phyloP scores from a whole-genome alignment of 306 rosid genomes.

The Mimosa pudica region DNA sequence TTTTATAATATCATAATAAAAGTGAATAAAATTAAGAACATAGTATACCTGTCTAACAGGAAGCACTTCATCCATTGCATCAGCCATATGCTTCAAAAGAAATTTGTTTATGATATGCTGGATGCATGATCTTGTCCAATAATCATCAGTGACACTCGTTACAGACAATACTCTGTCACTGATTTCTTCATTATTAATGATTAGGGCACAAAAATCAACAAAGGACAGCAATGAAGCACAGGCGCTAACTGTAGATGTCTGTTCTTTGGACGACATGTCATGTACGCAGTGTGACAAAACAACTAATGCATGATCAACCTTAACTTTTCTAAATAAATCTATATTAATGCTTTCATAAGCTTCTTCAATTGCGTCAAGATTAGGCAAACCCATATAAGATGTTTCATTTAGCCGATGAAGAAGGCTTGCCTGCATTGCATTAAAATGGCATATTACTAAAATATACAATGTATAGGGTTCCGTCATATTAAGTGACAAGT shows the following conservation, averaged over 20 bases:
- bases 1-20: constrained; percentile 10
- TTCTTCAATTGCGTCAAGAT: constrained; percentile 63
- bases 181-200: constrained; percentile 47
- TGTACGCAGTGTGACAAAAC: constrained; percentile 87
- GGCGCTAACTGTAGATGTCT: constrained; percentile 67
- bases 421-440: constrained; percentile 67
- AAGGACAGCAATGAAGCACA: constrained; percentile 63
- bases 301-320: constrained; percentile 67
- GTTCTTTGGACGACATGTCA: constrained; percentile 84
- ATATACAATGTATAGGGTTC: constrained; percentile 3
- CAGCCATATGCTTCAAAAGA: constrained; percentile 78
- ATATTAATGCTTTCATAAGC: constrained; percentile 57
- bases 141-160: constrained; percentile 37
- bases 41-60: constrained; percentile 61
- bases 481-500: constrained; percentile 26
- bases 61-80: constrained; percentile 74
- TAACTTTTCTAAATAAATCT: constrained; percentile 59
- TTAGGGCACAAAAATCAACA: constrained; percentile 68
- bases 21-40: constrained; percentile 7
- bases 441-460: constrained; percentile 29
- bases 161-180: constrained; percentile 43
- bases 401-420: constrained; percentile 72
- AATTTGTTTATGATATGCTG: constrained; percentile 56
- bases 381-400: constrained; percentile 74
- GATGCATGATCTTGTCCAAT: constrained; percentile 71